A percentile compares a stretch with the other conserved stretches of the same genome.
Evolutionary conservation across 2,329 filamentous ascomycete species (phyloP).

Genomic region (Colletotrichum lindemuthianum): DNA sequence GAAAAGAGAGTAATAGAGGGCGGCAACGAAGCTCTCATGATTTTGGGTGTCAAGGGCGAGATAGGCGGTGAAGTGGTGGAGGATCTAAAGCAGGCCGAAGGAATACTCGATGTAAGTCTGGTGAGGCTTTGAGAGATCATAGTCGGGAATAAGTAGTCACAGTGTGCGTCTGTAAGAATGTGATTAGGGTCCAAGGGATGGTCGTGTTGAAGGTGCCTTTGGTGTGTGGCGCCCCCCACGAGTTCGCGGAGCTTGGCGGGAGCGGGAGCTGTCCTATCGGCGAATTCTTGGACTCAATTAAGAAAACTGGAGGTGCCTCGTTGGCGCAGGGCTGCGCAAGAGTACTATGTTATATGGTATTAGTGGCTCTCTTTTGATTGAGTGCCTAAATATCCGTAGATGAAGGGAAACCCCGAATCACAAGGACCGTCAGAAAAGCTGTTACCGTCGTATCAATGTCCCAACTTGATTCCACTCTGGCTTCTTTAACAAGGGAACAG

Average conservation of each 20-base stretch:
- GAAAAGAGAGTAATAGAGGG: constrained; percentile 40
- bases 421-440: no score
- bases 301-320: background rate
- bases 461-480: no score
- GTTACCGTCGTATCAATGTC: no score
- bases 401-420: no score
- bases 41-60: constrained; percentile 75
- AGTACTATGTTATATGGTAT: no score
- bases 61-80: constrained; percentile 67
- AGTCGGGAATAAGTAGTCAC: background rate
- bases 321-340: no score
- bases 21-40: constrained; percentile 81
- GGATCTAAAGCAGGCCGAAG: constrained; percentile 59
- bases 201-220: background rate
- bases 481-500: no score
- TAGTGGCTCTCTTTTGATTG: no score
- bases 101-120: constrained; percentile 66
- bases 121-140: constrained; percentile 51
- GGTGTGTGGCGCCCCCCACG: constrained; percentile 15
- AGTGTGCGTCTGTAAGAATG: background rate
- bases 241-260: constrained; percentile 26
- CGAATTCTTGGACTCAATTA: constrained; percentile 9
- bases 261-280: constrained; percentile 23
- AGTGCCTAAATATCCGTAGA: no score
- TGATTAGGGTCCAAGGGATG: background rate